Evolutionary conservation across 164 flowering plant species (phyloP).

Genomic region (Liriodendron chinense): DNA sequence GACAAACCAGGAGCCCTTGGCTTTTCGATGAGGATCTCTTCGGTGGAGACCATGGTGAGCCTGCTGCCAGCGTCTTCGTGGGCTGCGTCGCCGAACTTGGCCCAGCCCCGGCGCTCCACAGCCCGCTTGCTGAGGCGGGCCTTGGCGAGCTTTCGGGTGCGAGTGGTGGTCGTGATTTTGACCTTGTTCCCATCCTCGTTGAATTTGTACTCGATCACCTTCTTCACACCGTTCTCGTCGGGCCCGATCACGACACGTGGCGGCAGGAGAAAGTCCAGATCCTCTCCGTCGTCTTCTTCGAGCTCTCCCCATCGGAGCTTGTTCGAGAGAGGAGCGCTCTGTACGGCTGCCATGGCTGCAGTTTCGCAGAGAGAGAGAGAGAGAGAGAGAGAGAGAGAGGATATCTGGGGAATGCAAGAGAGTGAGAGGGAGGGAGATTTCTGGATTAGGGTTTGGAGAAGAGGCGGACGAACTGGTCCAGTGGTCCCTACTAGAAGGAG

Average conservation of each 20-base stretch:
- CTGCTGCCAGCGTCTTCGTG: constrained; percentile 58
- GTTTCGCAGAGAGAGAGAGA: not conserved
- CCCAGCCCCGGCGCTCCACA: constrained; percentile 73
- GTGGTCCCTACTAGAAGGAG: too few species aligned
- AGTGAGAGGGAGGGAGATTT: not conserved
- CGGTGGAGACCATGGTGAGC: constrained; percentile 86
- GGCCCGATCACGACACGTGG: constrained; percentile 72
- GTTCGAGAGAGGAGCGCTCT: not conserved
- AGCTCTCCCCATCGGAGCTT: constrained; percentile 31
- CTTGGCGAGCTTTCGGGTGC: constrained; percentile 66
- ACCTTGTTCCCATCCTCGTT: constrained; percentile 73
- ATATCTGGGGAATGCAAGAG: not conserved
- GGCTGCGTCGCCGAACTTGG: constrained; percentile 81
- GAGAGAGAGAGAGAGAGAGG: not conserved
- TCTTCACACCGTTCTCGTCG: constrained; percentile 75
- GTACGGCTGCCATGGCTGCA: not conserved
- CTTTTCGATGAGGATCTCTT: constrained; percentile 73
- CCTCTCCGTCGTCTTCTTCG: constrained; percentile 78
- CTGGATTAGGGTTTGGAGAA: too few species aligned
- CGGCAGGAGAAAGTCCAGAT: constrained; percentile 69
- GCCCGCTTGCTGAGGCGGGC: constrained; percentile 77
- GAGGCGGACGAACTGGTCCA: too few species aligned
- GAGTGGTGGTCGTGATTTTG: constrained; percentile 70
- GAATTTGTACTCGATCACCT: constrained; percentile 69
- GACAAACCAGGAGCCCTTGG: constrained; percentile 73